Conservation (phyloP, 805 yeast genomes). For the Candida sithepensis region DNA sequence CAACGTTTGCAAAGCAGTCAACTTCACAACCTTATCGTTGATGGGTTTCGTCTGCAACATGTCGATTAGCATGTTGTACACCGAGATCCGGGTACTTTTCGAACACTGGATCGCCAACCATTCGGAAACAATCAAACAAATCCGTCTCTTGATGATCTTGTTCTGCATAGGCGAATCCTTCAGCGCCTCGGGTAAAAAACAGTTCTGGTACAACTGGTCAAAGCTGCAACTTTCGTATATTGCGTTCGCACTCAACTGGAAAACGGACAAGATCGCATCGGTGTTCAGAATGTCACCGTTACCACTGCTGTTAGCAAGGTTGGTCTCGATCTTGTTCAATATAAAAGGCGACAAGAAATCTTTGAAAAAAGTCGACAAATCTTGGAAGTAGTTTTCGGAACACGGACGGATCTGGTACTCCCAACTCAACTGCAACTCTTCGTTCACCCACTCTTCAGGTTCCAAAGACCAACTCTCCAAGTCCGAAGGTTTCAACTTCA, state of each 20-base stretch:
- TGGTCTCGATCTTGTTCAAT: conserved; percentile 52
- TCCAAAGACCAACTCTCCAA: conserved; percentile 78
- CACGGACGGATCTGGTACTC: conserved; percentile 84
- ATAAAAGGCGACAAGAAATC: conserved; percentile 51
- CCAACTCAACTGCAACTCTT: conserved; percentile 71
- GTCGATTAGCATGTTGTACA: conserved; percentile 54
- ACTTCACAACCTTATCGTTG: conserved; percentile 75
- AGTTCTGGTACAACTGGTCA: conserved; percentile 53
- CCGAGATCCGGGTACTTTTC: conserved; percentile 48
- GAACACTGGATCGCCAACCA: conserved; percentile 75
- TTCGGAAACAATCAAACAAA: conserved; percentile 71
- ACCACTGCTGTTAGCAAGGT: conserved; percentile 27
- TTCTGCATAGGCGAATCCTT: conserved; percentile 45
- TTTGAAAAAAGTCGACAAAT: conserved; percentile 61
- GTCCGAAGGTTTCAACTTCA: conserved; percentile 71
- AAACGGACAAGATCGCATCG: conserved; percentile 79
- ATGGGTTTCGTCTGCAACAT: conserved; percentile 38
- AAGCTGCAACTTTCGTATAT: conserved; percentile 66
- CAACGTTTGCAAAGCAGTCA: conserved; percentile 71
- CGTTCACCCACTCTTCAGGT: conserved; percentile 92
- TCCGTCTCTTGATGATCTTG: conserved; percentile 69
- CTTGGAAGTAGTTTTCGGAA: conserved; percentile 81
- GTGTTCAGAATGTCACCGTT: conserved; percentile 52
- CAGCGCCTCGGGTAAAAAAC: conserved; percentile 65
- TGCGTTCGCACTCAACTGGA: conserved; percentile 70